These are phyloP conservation scores for Boletus eberwhitei DNA, from an alignment of 768 basidiomycete genomes.

Conservation along the genomic window DNA sequence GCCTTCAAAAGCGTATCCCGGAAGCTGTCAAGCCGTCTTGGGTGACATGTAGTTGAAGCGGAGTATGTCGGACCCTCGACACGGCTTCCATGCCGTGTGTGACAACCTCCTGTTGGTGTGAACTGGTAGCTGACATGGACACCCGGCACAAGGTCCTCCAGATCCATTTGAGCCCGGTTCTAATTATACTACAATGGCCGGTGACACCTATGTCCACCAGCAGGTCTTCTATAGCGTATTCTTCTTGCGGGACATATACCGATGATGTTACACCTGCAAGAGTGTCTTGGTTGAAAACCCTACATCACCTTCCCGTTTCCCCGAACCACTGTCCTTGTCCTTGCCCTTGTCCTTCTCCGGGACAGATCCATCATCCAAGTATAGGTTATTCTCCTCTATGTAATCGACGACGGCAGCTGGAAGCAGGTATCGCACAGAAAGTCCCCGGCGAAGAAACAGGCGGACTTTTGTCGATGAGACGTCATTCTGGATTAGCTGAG, in stretches of 20 bases:
- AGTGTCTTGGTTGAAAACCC: constrained; percentile 7
- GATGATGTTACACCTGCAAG: constrained; percentile 5
- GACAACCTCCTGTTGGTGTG: too few species aligned
- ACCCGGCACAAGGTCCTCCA: too few species aligned
- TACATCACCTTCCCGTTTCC: constrained; percentile 29
- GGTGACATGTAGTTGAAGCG: too few species aligned
- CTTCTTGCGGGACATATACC: not conserved
- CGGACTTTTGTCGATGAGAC: constrained; percentile 94
- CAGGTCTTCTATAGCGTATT: not conserved
- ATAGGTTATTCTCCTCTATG: constrained; percentile 81
- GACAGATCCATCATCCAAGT: constrained; percentile 54
- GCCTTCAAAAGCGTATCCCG: not conserved
- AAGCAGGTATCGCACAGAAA: constrained; percentile 85
- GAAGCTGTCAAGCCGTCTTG: too few species aligned
- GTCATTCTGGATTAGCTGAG: constrained; percentile 95
- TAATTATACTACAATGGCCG: not conserved
- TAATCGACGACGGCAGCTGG: constrained; percentile 92
- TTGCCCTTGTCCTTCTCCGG: constrained; percentile 39
- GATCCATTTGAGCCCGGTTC: too few species aligned
- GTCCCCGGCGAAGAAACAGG: constrained; percentile 71
- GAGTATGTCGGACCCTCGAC: too few species aligned
- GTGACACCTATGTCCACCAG: not conserved
- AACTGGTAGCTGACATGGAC: too few species aligned
- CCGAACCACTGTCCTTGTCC: constrained; percentile 29
- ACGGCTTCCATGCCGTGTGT: too few species aligned